A percentile compares a stretch with the other conserved stretches of the same genome.
Evolutionary conservation across 1,139 yeast species (phyloP).

Genomic region (Candida smagusa): DNA sequence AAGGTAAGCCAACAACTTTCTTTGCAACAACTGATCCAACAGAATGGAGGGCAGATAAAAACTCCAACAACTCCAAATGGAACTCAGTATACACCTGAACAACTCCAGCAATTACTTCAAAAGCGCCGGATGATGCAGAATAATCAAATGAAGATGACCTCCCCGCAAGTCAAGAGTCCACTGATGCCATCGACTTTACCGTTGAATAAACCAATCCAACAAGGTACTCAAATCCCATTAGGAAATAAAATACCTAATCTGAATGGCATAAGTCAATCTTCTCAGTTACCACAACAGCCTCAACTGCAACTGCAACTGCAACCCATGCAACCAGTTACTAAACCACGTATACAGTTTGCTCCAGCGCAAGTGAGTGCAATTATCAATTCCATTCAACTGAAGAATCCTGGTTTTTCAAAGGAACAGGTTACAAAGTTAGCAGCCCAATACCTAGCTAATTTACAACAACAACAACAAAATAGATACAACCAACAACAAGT

Average conservation of each 20-base stretch:
- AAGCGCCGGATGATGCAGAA: conserved; percentile 49
- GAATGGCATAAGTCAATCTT: too few relatives aligned
- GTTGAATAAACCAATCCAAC: conserved; percentile 5
- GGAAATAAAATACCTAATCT: background rate
- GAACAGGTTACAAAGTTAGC: conserved; percentile 74
- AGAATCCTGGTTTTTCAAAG: conserved; percentile 64
- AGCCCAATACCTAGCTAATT: conserved; percentile 62
- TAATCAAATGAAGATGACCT: conserved; percentile 14
- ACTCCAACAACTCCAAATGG: conserved; percentile 51
- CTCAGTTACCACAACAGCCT: conserved; percentile 4
- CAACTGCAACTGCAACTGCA: conserved; percentile 7
- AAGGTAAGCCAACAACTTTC: conserved; percentile 1
- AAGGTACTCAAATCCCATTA: background rate
- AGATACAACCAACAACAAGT: conserved; percentile 26
- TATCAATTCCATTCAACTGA: conserved; percentile 63
- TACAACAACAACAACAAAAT: conserved; percentile 50
- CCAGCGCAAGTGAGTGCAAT: conserved; percentile 69
- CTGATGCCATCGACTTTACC: conserved; percentile 5
- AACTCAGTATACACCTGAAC: conserved; percentile 53
- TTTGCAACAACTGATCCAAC: conserved; percentile 4
- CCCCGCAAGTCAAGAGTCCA: conserved; percentile 6
- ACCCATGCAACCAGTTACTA: conserved; percentile 11
- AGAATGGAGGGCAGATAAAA: conserved; percentile 10
- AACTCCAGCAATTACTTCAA: conserved; percentile 51
- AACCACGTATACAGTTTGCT: conserved; percentile 46